phyloP scores from a whole-genome alignment of 495 filamentous ascomycete genomes.

The Hyaloscypha finlandica region DNA sequence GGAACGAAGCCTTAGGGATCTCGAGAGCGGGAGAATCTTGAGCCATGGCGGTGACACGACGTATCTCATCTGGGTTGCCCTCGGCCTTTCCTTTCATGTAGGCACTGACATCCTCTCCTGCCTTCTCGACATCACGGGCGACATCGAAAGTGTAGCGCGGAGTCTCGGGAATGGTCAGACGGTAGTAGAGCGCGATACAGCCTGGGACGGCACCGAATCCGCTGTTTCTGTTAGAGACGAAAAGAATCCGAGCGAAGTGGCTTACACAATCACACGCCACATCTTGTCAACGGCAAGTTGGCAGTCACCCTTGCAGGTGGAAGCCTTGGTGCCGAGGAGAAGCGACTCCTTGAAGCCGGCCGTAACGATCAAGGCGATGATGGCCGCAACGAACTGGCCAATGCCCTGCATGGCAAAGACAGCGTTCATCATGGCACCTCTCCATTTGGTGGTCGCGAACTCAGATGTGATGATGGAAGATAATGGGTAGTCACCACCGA shows the following conservation, averaged over 20 bases:
- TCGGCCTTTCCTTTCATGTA: constrained; percentile 60
- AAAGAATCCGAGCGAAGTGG: constrained; percentile 62
- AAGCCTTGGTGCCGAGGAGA: constrained; percentile 47
- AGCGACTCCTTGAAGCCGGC: constrained; percentile 74
- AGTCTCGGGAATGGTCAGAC: constrained; percentile 79
- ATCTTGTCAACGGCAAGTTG: constrained; percentile 77
- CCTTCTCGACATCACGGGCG: constrained; percentile 62
- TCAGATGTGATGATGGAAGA: constrained; percentile 84
- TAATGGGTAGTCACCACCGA: constrained; percentile 86
- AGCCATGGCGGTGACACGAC: constrained; percentile 50
- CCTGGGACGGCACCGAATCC: constrained; percentile 77
- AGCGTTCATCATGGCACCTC: constrained; percentile 80
- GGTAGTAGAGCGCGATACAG: constrained; percentile 75
- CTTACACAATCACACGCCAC: constrained; percentile 78
- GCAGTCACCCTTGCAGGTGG: constrained; percentile 64
- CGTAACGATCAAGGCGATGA: constrained; percentile 71
- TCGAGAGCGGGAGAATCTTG: constrained; percentile 48
- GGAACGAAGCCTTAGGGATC: constrained; percentile 63
- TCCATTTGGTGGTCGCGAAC: constrained; percentile 75
- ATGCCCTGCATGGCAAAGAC: constrained; percentile 86
- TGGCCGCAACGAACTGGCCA: constrained; percentile 70
- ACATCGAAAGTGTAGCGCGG: constrained; percentile 70
- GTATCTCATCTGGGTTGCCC: constrained; percentile 63
- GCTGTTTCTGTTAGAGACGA: not conserved
- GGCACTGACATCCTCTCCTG: constrained; percentile 62